These are phyloP conservation scores for Nothopassalora personata DNA, from an alignment of 2,329 filamentous ascomycete genomes.

Conservation along the genomic window DNA sequence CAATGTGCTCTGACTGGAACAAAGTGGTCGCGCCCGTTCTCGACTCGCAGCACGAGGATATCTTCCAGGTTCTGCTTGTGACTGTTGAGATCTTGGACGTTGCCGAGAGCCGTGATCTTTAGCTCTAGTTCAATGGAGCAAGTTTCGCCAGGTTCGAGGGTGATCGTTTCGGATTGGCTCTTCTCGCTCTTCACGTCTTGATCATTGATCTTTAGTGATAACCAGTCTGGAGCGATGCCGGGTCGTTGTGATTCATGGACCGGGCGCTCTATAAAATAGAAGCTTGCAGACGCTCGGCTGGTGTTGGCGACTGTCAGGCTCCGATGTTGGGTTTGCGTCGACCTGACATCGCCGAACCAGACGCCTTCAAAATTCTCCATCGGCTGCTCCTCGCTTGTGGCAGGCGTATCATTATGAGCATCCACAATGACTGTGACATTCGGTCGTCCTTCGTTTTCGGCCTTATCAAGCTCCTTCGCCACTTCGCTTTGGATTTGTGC, in stretches of 20 bases:
- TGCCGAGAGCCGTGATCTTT: slow-evolving; percentile 57
- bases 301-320: slow-evolving; percentile 88
- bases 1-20: slow-evolving; percentile 71
- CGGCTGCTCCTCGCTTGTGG: slow-evolving; percentile 10
- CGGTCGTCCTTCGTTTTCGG: slow-evolving; percentile 84
- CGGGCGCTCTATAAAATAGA: slow-evolving; percentile 73
- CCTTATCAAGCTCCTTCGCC: slow-evolving; percentile 78
- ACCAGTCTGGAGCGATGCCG: slow-evolving; percentile 58
- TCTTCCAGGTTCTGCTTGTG: slow-evolving; percentile 64
- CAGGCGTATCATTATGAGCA: slow-evolving; percentile 35
- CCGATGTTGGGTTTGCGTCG: slow-evolving; percentile 59
- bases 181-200: slow-evolving; percentile 16
- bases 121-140: slow-evolving; percentile 64
- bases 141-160: slow-evolving; percentile 79
- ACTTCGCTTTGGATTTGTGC: slow-evolving; percentile 80
- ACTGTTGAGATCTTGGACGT: slow-evolving; percentile 69
- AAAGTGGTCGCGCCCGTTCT: slow-evolving; percentile 84
- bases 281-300: slow-evolving; percentile 70
- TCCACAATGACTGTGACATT: slow-evolving; percentile 69
- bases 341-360: slow-evolving; percentile 72
- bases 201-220: slow-evolving; percentile 50
- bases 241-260: slow-evolving; percentile 40
- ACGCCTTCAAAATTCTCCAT: slow-evolving; percentile 50
- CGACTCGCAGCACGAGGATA: slow-evolving; percentile 78
- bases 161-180: slow-evolving; percentile 47